Evolutionary conservation across 208 protist genomes (phyloP), one percentile per base, ranked within the genome.

Genomic region (Wallacemonas sp.): DNA sequence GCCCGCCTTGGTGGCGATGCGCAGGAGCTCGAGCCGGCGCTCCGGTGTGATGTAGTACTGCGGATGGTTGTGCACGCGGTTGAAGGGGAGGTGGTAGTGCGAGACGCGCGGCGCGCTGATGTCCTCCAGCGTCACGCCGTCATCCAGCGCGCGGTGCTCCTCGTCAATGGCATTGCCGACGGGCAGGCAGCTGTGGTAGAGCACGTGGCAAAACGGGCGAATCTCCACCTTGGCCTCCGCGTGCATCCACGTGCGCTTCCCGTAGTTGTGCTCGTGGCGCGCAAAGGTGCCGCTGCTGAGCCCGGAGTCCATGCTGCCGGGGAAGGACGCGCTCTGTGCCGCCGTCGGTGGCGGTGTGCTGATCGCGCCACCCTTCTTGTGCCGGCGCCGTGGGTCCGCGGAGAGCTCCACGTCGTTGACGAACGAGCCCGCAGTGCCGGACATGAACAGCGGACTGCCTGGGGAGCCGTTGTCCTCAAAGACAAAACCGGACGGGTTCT

Each of bases 131-230:
- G 26, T 20, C 29, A 20, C 52, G 20, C 52, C 52, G n/a, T 41
- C 32, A 7, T 18, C 18, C 31, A 33, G 31, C 26, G 16, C 0
- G 14, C 18, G n/a, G n/a, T 29, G 52, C 52, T 59, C 52, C 18
- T 59, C 16, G 29, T 59, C 52, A 25, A 59, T 36, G 31, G 52
- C 52, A n/a, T 25, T 70, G 23, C 7, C 28, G 25, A n/a, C 20
- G 7, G 52, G 31, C 4, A 16, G 18, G 67, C 72, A 79, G 41
- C 38, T 61, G 76, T 88, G 82, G 65, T 72, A 67, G 20, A 84
- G 71, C 1, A 87, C 67, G 39, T 68, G 61, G 72, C 71, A 87
- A 49, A 87, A 87, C 20, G 81, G 74, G 3, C 64, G 66, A 28
- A 65, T 72, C 46, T 83, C 72, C 32, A 76, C 69, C 16, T 63